Evolutionary conservation across 805 yeast species (phyloP).

Genomic region (Priceomyces carsonii): DNA sequence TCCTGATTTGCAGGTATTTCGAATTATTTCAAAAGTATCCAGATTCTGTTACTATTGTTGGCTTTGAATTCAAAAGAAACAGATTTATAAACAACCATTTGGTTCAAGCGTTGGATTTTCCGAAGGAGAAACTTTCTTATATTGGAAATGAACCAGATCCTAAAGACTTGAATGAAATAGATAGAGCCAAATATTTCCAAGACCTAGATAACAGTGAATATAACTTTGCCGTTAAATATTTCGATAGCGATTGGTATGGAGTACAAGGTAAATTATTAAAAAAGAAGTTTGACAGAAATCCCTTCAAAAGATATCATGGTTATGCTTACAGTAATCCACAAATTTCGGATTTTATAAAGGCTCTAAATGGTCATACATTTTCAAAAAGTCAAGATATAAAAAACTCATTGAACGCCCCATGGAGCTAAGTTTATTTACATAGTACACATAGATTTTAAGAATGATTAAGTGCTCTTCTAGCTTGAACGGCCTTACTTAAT

Average conservation of each 20-base stretch:
- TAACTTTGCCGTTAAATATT: slow-evolving; percentile 53
- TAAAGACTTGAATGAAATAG: slow-evolving; percentile 16
- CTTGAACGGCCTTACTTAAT: slow-evolving; percentile 79
- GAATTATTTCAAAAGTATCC: slow-evolving; percentile 54
- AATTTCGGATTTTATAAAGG: slow-evolving; percentile 16
- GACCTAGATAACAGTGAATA: slow-evolving; percentile 51
- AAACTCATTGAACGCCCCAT: slow-evolving; percentile 8
- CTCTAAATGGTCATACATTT: slow-evolving; percentile 9
- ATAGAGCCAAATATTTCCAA: slow-evolving; percentile 40
- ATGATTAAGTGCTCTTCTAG: slow-evolving; percentile 58
- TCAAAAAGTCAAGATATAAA: slow-evolving; percentile 9
- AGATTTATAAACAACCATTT: slow-evolving; percentile 61
- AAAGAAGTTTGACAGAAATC: slow-evolving; percentile 60
- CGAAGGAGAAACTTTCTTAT: slow-evolving; percentile 41
- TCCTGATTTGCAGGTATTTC: slow-evolving; percentile 54
- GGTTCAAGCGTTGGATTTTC: slow-evolving; percentile 45
- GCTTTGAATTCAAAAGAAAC: slow-evolving; percentile 70
- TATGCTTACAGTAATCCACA: slow-evolving; percentile 30
- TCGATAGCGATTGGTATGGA: slow-evolving; percentile 61
- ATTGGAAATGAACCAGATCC: slow-evolving; percentile 62
- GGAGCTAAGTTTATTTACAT: slow-evolving; percentile 9
- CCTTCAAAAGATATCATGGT: slow-evolving; percentile 45
- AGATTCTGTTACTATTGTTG: slow-evolving; percentile 52
- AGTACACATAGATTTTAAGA: slow-evolving; percentile 6
- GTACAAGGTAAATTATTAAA: slow-evolving; percentile 38